Percentiles rank a stretch among this genome's conserved stretches.
Evolutionary conservation across 495 filamentous ascomycete genomes (phyloP).

Genomic region (Xylaria grammica): DNA sequence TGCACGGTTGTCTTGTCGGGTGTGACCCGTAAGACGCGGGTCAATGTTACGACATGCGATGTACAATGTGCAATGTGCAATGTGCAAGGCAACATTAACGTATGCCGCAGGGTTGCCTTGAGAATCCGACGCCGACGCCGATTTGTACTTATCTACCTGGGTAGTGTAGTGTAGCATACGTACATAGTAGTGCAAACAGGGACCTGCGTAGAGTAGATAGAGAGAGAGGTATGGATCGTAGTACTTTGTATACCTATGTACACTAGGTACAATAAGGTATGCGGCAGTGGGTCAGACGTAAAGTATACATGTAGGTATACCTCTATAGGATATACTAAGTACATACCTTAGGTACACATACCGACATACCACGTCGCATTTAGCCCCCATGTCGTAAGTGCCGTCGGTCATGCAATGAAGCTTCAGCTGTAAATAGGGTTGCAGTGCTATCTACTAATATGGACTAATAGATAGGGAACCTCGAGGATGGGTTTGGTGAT

Average conservation of each 20-base stretch:
- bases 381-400: conserved; percentile 8
- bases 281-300: background rate
- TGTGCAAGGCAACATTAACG: conserved; percentile 1
- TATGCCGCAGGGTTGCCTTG: background rate
- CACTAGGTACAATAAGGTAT: too few relatives aligned
- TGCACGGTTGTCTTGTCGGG: background rate
- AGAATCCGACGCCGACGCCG: background rate
- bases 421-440: background rate
- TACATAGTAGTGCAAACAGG: too few relatives aligned
- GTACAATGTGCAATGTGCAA: background rate
- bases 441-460: background rate
- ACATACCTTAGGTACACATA: too few relatives aligned
- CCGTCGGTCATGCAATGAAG: conserved; percentile 9
- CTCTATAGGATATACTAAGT: too few relatives aligned
- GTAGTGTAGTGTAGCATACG: too few relatives aligned
- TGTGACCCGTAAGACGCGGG: conserved; percentile 11
- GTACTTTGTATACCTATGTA: too few relatives aligned
- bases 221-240: too few relatives aligned
- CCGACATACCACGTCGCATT: background rate
- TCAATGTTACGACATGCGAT: conserved; percentile 4
- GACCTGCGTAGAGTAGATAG: too few relatives aligned
- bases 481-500: background rate
- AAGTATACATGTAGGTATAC: background rate
- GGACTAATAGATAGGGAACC: background rate
- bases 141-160: background rate